Base-by-base conservation (phyloP, 495 filamentous ascomycete species). In the Trichoderma gamsii region DNA sequence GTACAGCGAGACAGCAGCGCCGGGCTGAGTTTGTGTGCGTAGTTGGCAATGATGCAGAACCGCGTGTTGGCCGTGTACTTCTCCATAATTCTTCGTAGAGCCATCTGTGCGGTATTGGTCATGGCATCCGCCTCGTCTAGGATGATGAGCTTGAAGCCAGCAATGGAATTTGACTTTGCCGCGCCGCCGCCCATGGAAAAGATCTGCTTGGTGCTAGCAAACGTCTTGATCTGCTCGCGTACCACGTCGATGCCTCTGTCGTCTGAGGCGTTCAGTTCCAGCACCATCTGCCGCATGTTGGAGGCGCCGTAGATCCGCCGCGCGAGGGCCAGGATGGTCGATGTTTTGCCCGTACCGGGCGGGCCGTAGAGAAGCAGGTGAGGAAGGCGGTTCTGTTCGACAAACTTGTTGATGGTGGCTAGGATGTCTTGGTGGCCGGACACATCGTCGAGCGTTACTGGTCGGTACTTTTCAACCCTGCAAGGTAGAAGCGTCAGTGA, bases 401-500 rank as follows among this genome's bases (percentile, higher is more conserved):
- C 87, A 72, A 99, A 99, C 75, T 90, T 91, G 80, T 97, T 97
- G 81, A 99, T 96, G 7, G 95, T 99, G 1, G 92, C 88, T 63
- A 99, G 85, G 73, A 99, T 97, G 78, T 98, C 95, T 75, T 97
- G 90, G 75, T 99, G 95, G n/a, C 95, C 95, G 4, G 92, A 94
- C 65, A 99, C 95, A 79, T 99, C 95, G 63, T 88, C 85, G 25
- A 99, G 84, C 4, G 91, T 90, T 68, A 88, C 87, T 18, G 95
- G 95, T 61, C 95, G 87, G 77, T 97, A 99, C 77, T 99, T 99
- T 75, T 99, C 95, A n/a, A 99, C 92, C 93, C 93, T 97, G 67
- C 6, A 43, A 18, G 23, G 43, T 6, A 1, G 8, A 29, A 46
- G 23, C 38, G 63, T 23, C 69, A 51, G 61, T 65, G 5, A 12